phyloP scores from a whole-genome alignment of 1,139 yeast genomes.

The Blastobotrys capitulatus region DNA sequence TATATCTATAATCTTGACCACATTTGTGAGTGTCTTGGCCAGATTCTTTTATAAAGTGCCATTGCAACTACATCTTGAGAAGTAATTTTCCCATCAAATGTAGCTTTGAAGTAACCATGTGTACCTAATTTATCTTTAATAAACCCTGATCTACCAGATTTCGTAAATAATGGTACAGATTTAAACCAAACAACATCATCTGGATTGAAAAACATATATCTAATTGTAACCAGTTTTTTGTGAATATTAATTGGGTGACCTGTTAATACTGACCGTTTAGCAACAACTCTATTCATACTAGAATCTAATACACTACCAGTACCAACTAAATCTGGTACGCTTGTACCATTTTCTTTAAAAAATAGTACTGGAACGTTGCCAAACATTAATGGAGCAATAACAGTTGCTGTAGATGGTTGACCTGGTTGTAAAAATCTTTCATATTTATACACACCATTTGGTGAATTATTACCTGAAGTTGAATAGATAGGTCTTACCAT shows the following conservation, averaged over 20 bases:
- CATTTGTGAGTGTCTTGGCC: conserved; percentile 50
- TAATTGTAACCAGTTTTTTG: conserved; percentile 81
- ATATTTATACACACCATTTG: conserved; percentile 82
- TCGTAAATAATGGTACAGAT: conserved; percentile 88
- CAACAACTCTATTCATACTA: conserved; percentile 78
- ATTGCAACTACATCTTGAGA: conserved; percentile 93
- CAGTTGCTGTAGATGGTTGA: conserved; percentile 70
- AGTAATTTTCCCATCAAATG: conserved; percentile 83
- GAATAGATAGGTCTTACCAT: conserved; percentile 81
- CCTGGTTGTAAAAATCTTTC: conserved; percentile 83
- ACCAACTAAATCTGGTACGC: conserved; percentile 69
- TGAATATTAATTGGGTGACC: conserved; percentile 96
- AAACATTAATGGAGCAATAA: conserved; percentile 84
- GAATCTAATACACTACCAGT: conserved; percentile 87
- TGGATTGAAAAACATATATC: conserved; percentile 95
- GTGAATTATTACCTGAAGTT: conserved; percentile 60
- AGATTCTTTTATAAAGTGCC: conserved; percentile 88
- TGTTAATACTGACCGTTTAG: conserved; percentile 83
- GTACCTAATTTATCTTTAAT: conserved; percentile 96
- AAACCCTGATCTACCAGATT: conserved; percentile 87
- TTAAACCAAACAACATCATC: conserved; percentile 89
- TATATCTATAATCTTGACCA: too few species aligned
- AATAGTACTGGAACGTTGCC: conserved; percentile 47
- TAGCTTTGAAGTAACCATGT: conserved; percentile 96
- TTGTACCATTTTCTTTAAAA: conserved; percentile 46